phyloP scores from a whole-genome alignment of 306 rosid genomes.

The Quercus gilva region DNA sequence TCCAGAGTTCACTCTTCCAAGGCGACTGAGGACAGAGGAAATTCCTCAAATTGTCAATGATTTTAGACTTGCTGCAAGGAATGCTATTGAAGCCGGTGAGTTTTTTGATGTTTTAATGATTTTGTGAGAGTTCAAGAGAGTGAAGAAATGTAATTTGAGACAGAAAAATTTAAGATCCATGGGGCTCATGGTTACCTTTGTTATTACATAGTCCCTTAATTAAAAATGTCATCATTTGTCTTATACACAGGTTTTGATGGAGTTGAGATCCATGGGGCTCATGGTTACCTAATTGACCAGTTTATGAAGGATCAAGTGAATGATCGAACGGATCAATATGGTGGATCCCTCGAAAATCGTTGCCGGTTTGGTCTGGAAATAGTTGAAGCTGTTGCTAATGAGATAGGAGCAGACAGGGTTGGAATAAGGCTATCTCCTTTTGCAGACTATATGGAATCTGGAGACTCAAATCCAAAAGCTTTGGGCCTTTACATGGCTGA shows the following conservation, averaged over 20 bases:
- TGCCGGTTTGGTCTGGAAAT: conserved; percentile 30
- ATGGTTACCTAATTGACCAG: conserved; percentile 43
- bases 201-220: neutral
- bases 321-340: conserved; percentile 36
- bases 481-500: conserved; percentile 25
- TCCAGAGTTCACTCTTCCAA: conserved; percentile 47
- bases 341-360: conserved; percentile 38
- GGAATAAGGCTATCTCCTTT: conserved; percentile 40
- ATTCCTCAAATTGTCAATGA: conserved; percentile 46
- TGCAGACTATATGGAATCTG: conserved; percentile 16
- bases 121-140: neutral
- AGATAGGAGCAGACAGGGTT: conserved; percentile 34
- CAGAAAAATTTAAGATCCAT: too few relatives aligned
- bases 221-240: neutral
- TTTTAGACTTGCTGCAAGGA: conserved; percentile 48
- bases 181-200: neutral
- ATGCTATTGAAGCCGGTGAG: conserved; percentile 64
- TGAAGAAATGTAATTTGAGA: too few relatives aligned
- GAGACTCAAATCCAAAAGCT: conserved; percentile 34
- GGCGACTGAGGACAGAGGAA: conserved; percentile 45
- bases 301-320: conserved; percentile 39
- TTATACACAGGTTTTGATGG: conserved; percentile 45
- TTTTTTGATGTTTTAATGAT: neutral
- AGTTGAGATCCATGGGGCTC: conserved; percentile 40
- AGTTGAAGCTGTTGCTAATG: conserved; percentile 27